phyloP scores from a whole-genome alignment of 257 asterid species.

The Solanum appendiculatum region DNA sequence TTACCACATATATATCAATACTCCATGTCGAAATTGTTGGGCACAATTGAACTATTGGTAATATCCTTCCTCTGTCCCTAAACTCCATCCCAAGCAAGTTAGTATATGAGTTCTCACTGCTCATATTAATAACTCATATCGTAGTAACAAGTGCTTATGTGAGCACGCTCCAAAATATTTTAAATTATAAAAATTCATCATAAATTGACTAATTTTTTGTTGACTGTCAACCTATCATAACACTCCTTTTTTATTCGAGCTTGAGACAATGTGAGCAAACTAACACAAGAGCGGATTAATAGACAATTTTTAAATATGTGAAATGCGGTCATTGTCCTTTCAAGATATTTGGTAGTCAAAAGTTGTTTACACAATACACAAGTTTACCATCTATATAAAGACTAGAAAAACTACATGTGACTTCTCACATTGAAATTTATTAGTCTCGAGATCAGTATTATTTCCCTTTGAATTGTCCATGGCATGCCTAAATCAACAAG shows the following conservation, averaged over 20 bases:
- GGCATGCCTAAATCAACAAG: conserved; percentile 77
- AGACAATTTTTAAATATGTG: neutral
- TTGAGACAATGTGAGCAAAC: neutral
- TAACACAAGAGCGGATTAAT: neutral
- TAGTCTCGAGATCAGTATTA: neutral
- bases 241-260: neutral
- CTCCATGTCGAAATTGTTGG: neutral
- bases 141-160: neutral
- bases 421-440: neutral
- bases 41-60: too few species aligned
- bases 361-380: neutral
- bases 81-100: neutral
- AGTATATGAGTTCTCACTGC: neutral
- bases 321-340: neutral
- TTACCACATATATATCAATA: neutral
- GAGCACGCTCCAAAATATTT: neutral
- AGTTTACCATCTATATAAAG: conserved; percentile 1
- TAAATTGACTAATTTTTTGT: neutral
- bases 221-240: neutral
- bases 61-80: too few species aligned
- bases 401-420: neutral
- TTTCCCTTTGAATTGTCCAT: conserved; percentile 13
- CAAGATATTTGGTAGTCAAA: neutral
- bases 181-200: neutral
- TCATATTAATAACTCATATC: too few species aligned